Evolutionary conservation across 805 yeast genomes (phyloP).

Genomic region (Debaryomyces tyrocola): DNA sequence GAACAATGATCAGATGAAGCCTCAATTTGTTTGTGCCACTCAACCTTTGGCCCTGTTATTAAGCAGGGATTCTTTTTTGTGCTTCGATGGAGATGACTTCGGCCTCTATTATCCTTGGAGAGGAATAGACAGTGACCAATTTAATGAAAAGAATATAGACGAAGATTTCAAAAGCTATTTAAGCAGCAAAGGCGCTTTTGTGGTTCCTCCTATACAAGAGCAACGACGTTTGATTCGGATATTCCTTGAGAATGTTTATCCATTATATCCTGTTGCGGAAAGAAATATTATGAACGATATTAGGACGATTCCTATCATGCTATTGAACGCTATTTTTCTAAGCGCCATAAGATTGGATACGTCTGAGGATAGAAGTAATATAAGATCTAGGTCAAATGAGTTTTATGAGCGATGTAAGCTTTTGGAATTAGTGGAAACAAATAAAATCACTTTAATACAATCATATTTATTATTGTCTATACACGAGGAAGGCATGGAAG

Average conservation of each 20-base stretch:
- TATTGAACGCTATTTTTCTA: constrained; percentile 28
- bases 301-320: constrained; percentile 15
- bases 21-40: constrained; percentile 28
- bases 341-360: constrained; percentile 20
- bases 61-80: constrained; percentile 26
- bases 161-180: constrained; percentile 20
- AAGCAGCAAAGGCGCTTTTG: constrained; percentile 20
- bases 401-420: constrained; percentile 22
- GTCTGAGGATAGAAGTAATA: constrained; percentile 6
- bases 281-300: constrained; percentile 14
- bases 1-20: constrained; percentile 14
- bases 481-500: constrained; percentile 29
- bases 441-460: constrained; percentile 27
- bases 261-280: constrained; percentile 27
- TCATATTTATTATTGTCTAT: constrained; percentile 20
- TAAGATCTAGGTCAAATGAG: constrained; percentile 18
- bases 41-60: constrained; percentile 31
- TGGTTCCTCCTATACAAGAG: constrained; percentile 16
- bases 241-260: constrained; percentile 22
- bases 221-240: constrained; percentile 17
- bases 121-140: constrained; percentile 15
- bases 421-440: constrained; percentile 21
- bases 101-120: constrained; percentile 31
- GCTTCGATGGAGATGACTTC: constrained; percentile 27
- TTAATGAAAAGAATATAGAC: constrained; percentile 15